Conservation (phyloP, 352 stramenopile species). For the Lagenidium sp. region DNA sequence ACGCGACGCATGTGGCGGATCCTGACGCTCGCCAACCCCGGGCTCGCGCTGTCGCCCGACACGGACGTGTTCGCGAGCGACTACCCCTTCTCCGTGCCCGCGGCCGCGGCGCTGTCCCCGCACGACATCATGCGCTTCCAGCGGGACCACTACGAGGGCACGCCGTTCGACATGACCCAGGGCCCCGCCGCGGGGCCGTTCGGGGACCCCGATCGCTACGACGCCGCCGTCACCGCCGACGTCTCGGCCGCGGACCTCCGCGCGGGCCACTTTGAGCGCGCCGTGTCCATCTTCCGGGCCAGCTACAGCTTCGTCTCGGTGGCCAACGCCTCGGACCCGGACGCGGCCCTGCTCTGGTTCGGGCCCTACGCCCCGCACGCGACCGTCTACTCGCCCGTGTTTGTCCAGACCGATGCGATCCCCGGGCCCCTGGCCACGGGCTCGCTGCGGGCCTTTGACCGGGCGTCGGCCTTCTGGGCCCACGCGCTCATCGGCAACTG, state of each 20-base stretch:
- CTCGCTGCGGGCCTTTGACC: slow-evolving; percentile 60
- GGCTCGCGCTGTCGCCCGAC: slow-evolving; percentile 54
- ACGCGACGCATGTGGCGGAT: slow-evolving; percentile 88
- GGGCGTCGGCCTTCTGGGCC: slow-evolving; percentile 62
- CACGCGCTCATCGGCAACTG: slow-evolving; percentile 83
- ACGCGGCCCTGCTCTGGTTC: slow-evolving; percentile 78
- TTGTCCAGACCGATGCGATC: slow-evolving; percentile 43
- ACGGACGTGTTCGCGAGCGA: slow-evolving; percentile 68
- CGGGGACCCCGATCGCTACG: slow-evolving; percentile 88
- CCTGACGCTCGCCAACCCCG: slow-evolving; percentile 71
- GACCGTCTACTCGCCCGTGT: slow-evolving; percentile 87
- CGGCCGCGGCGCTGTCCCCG: slow-evolving; percentile 37
- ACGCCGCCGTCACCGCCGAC: slow-evolving; percentile 32
- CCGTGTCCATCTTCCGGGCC: slow-evolving; percentile 92
- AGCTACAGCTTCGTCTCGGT: slow-evolving; percentile 86
- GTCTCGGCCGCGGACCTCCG: slow-evolving; percentile 38
- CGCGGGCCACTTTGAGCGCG: slow-evolving; percentile 77
- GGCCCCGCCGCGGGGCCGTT: slow-evolving; percentile 79
- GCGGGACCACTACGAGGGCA: slow-evolving; percentile 92
- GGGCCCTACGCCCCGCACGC: slow-evolving; percentile 86
- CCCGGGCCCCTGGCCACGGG: slow-evolving; percentile 38
- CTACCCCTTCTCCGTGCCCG: slow-evolving; percentile 85
- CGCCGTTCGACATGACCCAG: slow-evolving; percentile 83
- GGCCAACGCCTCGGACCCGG: slow-evolving; percentile 37
- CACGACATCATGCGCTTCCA: slow-evolving; percentile 89